Conservation (phyloP, 352 stramenopile species). For the Globisporangium rhizosaccharum region DNA sequence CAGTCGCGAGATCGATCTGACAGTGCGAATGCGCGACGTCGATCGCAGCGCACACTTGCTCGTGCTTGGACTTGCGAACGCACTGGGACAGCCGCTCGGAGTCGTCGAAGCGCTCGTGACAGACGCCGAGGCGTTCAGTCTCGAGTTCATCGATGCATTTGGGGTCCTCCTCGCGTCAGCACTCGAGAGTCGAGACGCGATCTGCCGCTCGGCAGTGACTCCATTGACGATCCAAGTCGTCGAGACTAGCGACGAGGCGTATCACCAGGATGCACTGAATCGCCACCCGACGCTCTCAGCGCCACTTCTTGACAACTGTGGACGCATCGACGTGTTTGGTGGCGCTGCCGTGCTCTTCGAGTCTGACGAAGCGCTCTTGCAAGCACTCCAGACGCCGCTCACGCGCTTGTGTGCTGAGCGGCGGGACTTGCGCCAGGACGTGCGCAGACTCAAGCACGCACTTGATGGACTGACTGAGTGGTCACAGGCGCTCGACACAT, state of each 20-base stretch:
- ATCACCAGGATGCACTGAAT: not conserved
- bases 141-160: constrained; percentile 20
- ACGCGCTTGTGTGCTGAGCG: constrained; percentile 5
- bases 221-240: constrained; percentile 8
- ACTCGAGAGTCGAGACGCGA: constrained; percentile 9
- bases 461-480: not conserved
- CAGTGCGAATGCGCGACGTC: not conserved
- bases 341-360: constrained; percentile 8
- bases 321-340: constrained; percentile 11
- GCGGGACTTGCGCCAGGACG: not conserved
- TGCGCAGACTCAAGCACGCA: not conserved
- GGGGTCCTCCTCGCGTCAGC: constrained; percentile 13
- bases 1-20: constrained; percentile 12
- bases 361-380: constrained; percentile 10
- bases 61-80: constrained; percentile 13
- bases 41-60: constrained; percentile 9
- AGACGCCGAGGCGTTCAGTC: not conserved
- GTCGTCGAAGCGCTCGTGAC: constrained; percentile 16
- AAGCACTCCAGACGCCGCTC: constrained; percentile 10
- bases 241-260: not conserved
- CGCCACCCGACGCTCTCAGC: constrained; percentile 4
- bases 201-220: constrained; percentile 13
- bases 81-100: constrained; percentile 4
- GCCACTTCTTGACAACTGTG: constrained; percentile 3
- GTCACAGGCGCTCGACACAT: not conserved